Percentiles rank a stretch among this genome's conserved stretches.
phyloP scores from a whole-genome alignment of 1,139 yeast genomes.

The Kodamaea sp. region DNA sequence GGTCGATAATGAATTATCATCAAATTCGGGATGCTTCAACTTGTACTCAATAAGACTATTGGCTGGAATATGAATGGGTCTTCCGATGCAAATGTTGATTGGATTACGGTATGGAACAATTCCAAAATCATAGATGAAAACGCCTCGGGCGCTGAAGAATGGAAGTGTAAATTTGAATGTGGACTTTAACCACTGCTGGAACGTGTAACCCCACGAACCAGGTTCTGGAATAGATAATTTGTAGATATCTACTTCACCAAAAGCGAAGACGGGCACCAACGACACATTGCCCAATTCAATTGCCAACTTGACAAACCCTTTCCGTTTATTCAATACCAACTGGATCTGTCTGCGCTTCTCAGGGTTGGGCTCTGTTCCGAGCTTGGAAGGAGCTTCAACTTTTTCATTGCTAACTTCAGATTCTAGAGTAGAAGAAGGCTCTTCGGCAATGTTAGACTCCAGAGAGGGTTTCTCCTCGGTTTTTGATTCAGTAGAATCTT shows the following conservation, averaged over 20 bases:
- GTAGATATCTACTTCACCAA: conserved; percentile 88
- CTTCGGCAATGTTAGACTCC: not conserved
- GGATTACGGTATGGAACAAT: conserved; percentile 83
- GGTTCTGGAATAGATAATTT: conserved; percentile 58
- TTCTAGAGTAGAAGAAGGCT: not conserved
- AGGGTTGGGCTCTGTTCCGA: not conserved
- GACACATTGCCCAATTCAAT: conserved; percentile 74
- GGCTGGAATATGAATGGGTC: conserved; percentile 71
- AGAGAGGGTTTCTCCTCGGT: not conserved
- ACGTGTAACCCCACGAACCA: conserved; percentile 50
- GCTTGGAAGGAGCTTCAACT: not conserved
- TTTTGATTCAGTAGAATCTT: not conserved
- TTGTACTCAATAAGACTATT: conserved; percentile 35
- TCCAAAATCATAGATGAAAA: conserved; percentile 91
- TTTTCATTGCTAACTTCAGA: not conserved
- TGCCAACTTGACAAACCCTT: conserved; percentile 88
- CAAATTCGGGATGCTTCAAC: conserved; percentile 30
- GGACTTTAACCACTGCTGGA: conserved; percentile 74
- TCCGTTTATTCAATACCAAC: conserved; percentile 73
- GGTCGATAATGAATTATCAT: conserved; percentile 1
- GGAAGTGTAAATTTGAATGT: conserved; percentile 84
- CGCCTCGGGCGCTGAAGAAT: conserved; percentile 87
- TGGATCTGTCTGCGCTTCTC: conserved; percentile 25
- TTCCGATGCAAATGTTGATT: conserved; percentile 78
- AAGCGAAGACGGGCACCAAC: conserved; percentile 85